Percentiles rank a stretch among this genome's conserved stretches.
These are phyloP conservation scores for Fusarium heterosporum DNA, from an alignment of 2,329 filamentous ascomycete genomes.

Conservation along the genomic window DNA sequence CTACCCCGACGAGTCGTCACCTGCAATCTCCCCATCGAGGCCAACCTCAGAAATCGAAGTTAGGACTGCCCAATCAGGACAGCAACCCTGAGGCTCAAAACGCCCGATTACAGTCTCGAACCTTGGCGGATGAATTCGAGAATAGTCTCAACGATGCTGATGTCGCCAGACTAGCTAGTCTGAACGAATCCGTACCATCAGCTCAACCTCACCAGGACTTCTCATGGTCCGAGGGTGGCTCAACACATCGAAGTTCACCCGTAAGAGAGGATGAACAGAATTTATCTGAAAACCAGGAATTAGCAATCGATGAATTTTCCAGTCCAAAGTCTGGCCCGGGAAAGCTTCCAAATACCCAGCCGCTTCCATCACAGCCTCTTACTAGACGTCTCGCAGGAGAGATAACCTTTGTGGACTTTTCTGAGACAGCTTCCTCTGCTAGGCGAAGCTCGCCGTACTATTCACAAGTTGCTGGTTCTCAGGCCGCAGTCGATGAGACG, in stretches of 20 bases:
- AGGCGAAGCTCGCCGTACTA: slow-evolving; percentile 49
- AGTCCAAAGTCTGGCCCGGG: slow-evolving; percentile 42
- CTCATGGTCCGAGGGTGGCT: slow-evolving; percentile 48
- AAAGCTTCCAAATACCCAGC: slow-evolving; percentile 50
- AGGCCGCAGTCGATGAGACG: slow-evolving; percentile 3
- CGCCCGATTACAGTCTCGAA: not conserved
- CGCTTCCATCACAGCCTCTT: slow-evolving; percentile 34
- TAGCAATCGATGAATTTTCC: slow-evolving; percentile 42
- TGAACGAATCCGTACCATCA: not conserved
- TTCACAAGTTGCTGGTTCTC: slow-evolving; percentile 15
- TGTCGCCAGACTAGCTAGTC: slow-evolving; percentile 30
- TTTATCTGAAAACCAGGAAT: slow-evolving; percentile 45
- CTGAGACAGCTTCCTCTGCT: slow-evolving; percentile 52
- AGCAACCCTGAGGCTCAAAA: not conserved
- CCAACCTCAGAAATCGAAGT: not conserved
- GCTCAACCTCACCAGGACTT: slow-evolving; percentile 23
- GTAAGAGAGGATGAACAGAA: slow-evolving; percentile 17
- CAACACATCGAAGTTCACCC: slow-evolving; percentile 50
- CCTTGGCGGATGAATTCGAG: slow-evolving; percentile 34
- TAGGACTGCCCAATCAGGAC: not conserved
- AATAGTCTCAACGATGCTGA: slow-evolving; percentile 45
- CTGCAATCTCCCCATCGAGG: slow-evolving; percentile 29
- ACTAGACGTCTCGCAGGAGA: not conserved
- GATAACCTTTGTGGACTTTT: slow-evolving; percentile 46
- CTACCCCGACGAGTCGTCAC: slow-evolving; percentile 49